phyloP scores from a whole-genome alignment of 2,329 filamentous ascomycete species.

The Pestalotiopsis sp. region DNA sequence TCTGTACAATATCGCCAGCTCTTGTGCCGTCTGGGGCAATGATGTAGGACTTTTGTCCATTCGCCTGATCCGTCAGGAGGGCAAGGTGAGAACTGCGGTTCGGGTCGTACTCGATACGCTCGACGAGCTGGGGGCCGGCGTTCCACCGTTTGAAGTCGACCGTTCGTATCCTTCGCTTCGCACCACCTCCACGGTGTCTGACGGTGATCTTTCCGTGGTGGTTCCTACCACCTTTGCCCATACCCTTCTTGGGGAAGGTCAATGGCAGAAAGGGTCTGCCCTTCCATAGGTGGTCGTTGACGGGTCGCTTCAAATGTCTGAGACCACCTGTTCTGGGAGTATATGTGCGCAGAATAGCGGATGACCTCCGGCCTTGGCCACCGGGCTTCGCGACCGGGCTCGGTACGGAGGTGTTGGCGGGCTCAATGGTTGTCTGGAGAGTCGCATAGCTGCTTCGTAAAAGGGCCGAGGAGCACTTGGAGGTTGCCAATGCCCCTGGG shows the following conservation, averaged over 20 bases:
- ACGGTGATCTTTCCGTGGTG: conserved; percentile 83
- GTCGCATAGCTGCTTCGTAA: conserved; percentile 29
- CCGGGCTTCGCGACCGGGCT: conserved; percentile 18
- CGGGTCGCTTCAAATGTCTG: conserved; percentile 84
- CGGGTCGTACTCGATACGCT: conserved; percentile 95
- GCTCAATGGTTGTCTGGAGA: conserved; percentile 18
- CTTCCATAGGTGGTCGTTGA: conserved; percentile 98
- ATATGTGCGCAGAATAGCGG: conserved; percentile 72
- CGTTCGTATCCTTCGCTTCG: conserved; percentile 86
- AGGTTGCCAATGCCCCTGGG: conserved; percentile 25
- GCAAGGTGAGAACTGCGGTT: conserved; percentile 93
- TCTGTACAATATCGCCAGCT: conserved; percentile 88
- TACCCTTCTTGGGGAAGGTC: conserved; percentile 90
- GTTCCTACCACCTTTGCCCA: conserved; percentile 90
- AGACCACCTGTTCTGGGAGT: conserved; percentile 91
- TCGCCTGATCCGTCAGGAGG: conserved; percentile 73
- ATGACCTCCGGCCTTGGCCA: conserved; percentile 29
- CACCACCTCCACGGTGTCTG: conserved; percentile 87
- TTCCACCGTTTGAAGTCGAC: conserved; percentile 83
- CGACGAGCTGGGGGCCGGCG: conserved; percentile 82
- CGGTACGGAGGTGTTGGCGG: conserved; percentile 15
- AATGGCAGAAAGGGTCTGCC: conserved; percentile 79
- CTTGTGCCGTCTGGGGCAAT: conserved; percentile 93
- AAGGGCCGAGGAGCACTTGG: conserved; percentile 20
- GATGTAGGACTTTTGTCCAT: conserved; percentile 81